phyloP scores from a whole-genome alignment of 1,139 yeast genomes.

The Kurtzmaniella quercitrusa region DNA sequence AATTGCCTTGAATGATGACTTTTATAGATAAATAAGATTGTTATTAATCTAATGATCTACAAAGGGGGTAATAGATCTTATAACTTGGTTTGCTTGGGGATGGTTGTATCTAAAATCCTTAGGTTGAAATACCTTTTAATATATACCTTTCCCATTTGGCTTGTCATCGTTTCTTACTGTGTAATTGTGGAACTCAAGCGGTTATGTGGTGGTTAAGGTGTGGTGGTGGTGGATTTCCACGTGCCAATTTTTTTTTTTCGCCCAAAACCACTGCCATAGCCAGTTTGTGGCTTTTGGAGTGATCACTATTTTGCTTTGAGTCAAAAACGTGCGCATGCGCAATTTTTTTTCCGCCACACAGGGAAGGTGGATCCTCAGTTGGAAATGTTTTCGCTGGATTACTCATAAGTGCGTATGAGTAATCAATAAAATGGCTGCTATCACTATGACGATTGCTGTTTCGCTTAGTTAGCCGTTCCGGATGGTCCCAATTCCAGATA shows the following conservation, averaged over 20 bases:
- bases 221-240: conserved; percentile 2
- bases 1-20: not conserved
- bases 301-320: not conserved
- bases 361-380: not conserved
- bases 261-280: not conserved
- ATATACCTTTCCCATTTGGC: not conserved
- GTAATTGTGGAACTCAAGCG: conserved; percentile 1
- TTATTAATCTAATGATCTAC: no score
- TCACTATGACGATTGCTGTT: not conserved
- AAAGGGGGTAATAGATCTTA: no score
- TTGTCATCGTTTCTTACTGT: not conserved
- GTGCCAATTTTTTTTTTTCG: not conserved
- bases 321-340: not conserved
- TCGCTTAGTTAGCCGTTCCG: not conserved
- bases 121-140: no score
- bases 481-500: not conserved
- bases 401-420: not conserved
- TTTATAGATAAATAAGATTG: not conserved
- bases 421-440: not conserved
- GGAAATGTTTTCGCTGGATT: not conserved
- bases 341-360: not conserved
- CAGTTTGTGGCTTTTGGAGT: not conserved
- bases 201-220: conserved; percentile 1
- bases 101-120: no score
- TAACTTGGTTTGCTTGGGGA: no score